Conservation (phyloP, 352 stramenopile genomes). For the Globisporangium viniferum region DNA sequence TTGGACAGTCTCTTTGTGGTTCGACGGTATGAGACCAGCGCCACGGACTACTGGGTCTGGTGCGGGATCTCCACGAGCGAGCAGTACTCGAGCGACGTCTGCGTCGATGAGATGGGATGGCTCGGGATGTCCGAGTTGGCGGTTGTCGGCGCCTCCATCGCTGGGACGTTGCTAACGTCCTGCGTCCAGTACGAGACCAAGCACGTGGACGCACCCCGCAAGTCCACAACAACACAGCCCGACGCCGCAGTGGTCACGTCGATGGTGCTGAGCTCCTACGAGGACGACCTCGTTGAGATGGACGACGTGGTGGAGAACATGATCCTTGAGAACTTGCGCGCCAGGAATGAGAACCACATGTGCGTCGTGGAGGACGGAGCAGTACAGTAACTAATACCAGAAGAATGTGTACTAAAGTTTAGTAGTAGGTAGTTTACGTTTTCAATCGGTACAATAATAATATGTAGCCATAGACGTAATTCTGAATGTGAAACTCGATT, state of each 20-base stretch:
- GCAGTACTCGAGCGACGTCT: neutral
- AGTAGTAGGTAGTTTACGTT: too few relatives aligned
- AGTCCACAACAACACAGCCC: neutral
- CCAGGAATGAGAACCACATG: neutral
- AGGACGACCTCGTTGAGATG: conserved; percentile 45
- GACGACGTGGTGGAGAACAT: conserved; percentile 44
- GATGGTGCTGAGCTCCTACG: conserved; percentile 49
- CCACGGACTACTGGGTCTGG: neutral
- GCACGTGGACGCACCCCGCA: neutral
- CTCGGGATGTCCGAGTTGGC: neutral
- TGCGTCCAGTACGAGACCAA: conserved; percentile 1
- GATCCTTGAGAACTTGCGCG: neutral
- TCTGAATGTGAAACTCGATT: too few relatives aligned
- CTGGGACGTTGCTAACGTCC: neutral
- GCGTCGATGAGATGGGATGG: neutral
- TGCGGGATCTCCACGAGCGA: neutral
- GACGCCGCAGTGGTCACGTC: conserved; percentile 31
- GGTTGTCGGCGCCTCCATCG: neutral
- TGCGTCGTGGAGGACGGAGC: neutral
- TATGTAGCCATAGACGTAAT: too few relatives aligned
- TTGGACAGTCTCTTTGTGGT: neutral
- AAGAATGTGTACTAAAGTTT: too few relatives aligned
- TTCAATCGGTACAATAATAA: too few relatives aligned
- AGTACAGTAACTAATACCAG: neutral
- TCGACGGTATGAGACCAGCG: neutral